These are phyloP conservation scores for Elsinoe arachidis DNA, from an alignment of 2,329 filamentous ascomycete species.

Conservation along the genomic window DNA sequence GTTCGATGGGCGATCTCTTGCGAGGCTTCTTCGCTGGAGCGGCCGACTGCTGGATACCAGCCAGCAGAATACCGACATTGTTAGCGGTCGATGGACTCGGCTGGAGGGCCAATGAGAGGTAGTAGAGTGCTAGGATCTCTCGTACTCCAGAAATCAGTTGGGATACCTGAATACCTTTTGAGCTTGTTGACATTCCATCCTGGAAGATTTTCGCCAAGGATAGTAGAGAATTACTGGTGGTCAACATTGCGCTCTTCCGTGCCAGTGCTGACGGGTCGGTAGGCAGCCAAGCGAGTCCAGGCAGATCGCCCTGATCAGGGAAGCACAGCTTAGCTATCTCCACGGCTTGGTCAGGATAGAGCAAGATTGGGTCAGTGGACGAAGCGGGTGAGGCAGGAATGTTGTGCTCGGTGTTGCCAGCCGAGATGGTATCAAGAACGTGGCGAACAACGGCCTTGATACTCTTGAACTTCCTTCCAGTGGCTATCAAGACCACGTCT, in stretches of 20 bases:
- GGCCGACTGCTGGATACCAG: constrained; percentile 71
- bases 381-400: constrained; percentile 21
- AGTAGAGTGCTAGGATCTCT: constrained; percentile 91
- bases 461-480: constrained; percentile 59
- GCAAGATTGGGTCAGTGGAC: constrained; percentile 57
- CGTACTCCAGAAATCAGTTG: constrained; percentile 63
- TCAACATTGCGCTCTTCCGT: constrained; percentile 74
- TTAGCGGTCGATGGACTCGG: constrained; percentile 96
- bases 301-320: constrained; percentile 62
- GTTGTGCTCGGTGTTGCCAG: constrained; percentile 23
- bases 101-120: constrained; percentile 85
- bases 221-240: constrained; percentile 88
- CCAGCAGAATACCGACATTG: constrained; percentile 94
- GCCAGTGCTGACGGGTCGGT: constrained; percentile 53
- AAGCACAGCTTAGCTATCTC: constrained; percentile 80
- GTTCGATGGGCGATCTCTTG: constrained; percentile 23
- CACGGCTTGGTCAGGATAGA: constrained; percentile 75
- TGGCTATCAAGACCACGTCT: constrained; percentile 83
- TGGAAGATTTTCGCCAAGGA: constrained; percentile 97
- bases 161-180: constrained; percentile 29
- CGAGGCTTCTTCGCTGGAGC: constrained; percentile 29
- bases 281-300: constrained; percentile 63
- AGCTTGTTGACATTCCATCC: constrained; percentile 78
- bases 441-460: constrained; percentile 71
- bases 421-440: constrained; percentile 60